Percentiles rank a stretch among this genome's conserved stretches.
Conservation (phyloP, 2,329 filamentous ascomycete species). For the Huntiella bhutanensis region DNA sequence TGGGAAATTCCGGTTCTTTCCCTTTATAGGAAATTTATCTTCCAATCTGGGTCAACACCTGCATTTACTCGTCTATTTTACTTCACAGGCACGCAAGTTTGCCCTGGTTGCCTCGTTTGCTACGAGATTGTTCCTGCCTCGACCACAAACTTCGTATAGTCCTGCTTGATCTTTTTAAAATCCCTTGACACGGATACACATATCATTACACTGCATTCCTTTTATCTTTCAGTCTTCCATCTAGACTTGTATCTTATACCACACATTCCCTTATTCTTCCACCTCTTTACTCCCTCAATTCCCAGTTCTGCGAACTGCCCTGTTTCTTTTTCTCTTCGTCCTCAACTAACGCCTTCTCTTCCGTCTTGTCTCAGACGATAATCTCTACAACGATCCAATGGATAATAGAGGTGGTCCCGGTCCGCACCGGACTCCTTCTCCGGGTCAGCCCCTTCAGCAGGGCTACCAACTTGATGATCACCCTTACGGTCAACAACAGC, state of each 20-base stretch:
- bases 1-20: too few relatives aligned
- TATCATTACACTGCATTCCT: too few relatives aligned
- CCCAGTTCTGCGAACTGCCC: not conserved
- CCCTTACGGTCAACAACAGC: slow-evolving; percentile 35
- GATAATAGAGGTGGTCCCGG: slow-evolving; percentile 23
- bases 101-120: too few relatives aligned
- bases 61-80: too few relatives aligned
- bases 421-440: slow-evolving; percentile 51
- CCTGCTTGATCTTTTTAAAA: too few relatives aligned
- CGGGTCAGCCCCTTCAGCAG: slow-evolving; percentile 51
- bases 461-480: slow-evolving; percentile 72
- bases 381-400: slow-evolving; percentile 42
- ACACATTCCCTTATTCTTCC: not conserved
- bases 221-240: too few relatives aligned
- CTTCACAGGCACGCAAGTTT: too few relatives aligned
- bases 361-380: slow-evolving; percentile 27
- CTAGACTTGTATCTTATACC: not conserved
- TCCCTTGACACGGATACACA: too few relatives aligned
- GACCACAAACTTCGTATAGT: not conserved
- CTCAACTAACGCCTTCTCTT: not conserved
- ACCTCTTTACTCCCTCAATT: not conserved
- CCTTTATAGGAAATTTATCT: too few relatives aligned
- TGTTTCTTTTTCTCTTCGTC: not conserved
- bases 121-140: too few relatives aligned
- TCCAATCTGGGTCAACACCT: too few relatives aligned